These are phyloP conservation scores for Kwoniella shivajii DNA, from an alignment of 1,284 basidiomycete genomes.

Conservation along the genomic window DNA sequence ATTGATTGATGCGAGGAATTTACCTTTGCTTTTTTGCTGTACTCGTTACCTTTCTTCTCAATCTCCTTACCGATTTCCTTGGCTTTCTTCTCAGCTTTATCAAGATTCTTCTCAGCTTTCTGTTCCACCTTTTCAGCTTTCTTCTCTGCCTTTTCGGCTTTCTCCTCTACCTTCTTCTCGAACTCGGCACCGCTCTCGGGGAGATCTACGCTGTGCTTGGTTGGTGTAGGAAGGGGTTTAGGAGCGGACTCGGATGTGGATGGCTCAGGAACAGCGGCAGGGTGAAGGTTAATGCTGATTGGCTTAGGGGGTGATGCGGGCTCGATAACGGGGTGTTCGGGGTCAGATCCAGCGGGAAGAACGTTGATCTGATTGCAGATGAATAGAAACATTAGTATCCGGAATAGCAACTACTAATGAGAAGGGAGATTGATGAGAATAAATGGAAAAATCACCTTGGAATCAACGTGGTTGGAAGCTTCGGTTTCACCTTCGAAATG, in stretches of 20 bases:
- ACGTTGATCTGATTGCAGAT: constrained; percentile 50
- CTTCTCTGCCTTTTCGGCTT: constrained; percentile 49
- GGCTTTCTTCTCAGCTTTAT: constrained; percentile 56
- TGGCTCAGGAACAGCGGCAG: constrained; percentile 29
- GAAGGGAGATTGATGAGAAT: background rate
- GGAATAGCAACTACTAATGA: background rate
- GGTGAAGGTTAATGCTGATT: constrained; percentile 28
- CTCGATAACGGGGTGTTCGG: constrained; percentile 33
- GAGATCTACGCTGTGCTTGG: constrained; percentile 27
- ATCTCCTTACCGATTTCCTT: constrained; percentile 60
- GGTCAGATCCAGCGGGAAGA: constrained; percentile 42
- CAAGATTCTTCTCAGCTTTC: constrained; percentile 56
- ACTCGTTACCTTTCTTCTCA: constrained; percentile 48
- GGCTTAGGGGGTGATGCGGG: constrained; percentile 22
- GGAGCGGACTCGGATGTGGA: constrained; percentile 33
- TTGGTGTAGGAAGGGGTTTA: constrained; percentile 34
- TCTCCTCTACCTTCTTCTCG: constrained; percentile 52
- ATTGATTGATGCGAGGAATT: constrained; percentile 27
- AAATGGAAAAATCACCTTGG: constrained; percentile 30
- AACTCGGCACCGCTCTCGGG: constrained; percentile 33
- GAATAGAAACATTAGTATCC: background rate
- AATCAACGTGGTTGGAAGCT: constrained; percentile 25
- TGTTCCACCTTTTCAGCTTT: constrained; percentile 23
- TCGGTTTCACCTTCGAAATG: constrained; percentile 44
- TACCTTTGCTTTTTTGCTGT: constrained; percentile 57